phyloP scores from a whole-genome alignment of 495 filamentous ascomycete species.

The Daldinia vernicosa region DNA sequence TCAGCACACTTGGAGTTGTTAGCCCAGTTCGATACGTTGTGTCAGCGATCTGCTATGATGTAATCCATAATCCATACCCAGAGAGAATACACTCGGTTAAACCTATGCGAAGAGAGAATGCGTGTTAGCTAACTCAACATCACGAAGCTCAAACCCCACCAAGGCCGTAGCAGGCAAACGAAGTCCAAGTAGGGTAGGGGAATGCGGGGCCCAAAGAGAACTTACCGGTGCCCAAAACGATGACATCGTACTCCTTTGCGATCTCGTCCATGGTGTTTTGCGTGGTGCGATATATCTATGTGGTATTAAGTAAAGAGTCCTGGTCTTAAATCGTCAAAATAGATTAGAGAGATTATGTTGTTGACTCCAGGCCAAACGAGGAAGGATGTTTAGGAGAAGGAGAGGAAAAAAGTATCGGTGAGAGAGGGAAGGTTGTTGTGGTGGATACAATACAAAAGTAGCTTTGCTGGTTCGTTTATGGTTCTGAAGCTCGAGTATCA shows the following conservation, averaged over 20 bases:
- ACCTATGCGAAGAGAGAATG: slow-evolving; percentile 60
- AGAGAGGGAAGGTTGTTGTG: slow-evolving; percentile 34
- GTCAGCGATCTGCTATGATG: slow-evolving; percentile 17
- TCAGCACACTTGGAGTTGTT: slow-evolving; percentile 74
- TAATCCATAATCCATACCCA: slow-evolving; percentile 69
- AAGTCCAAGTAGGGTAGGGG: slow-evolving; percentile 31
- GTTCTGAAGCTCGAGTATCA: slow-evolving; percentile 31
- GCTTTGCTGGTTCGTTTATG: slow-evolving; percentile 19
- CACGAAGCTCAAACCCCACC: slow-evolving; percentile 18
- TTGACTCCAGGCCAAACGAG: slow-evolving; percentile 43
- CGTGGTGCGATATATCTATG: slow-evolving; percentile 10
- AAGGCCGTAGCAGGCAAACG: slow-evolving; percentile 15
- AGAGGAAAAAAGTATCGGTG: slow-evolving; percentile 41
- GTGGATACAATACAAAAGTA: slow-evolving; percentile 37
- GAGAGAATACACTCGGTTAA: slow-evolving; percentile 98
- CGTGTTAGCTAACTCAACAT: slow-evolving; percentile 11
- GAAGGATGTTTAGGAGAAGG: slow-evolving; percentile 23
- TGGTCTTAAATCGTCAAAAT: slow-evolving; percentile 6
- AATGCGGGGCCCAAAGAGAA: slow-evolving; percentile 51
- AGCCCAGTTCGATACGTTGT: slow-evolving; percentile 9
- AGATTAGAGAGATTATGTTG: slow-evolving; percentile 3
- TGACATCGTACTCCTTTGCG: slow-evolving; percentile 94
- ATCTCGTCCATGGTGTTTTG: slow-evolving; percentile 86
- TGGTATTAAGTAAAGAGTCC: slow-evolving; percentile 14
- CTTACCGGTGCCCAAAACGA: slow-evolving; percentile 95